These are phyloP conservation scores for Fusarium coicis DNA, from an alignment of 2,329 filamentous ascomycete genomes.

Conservation along the genomic window DNA sequence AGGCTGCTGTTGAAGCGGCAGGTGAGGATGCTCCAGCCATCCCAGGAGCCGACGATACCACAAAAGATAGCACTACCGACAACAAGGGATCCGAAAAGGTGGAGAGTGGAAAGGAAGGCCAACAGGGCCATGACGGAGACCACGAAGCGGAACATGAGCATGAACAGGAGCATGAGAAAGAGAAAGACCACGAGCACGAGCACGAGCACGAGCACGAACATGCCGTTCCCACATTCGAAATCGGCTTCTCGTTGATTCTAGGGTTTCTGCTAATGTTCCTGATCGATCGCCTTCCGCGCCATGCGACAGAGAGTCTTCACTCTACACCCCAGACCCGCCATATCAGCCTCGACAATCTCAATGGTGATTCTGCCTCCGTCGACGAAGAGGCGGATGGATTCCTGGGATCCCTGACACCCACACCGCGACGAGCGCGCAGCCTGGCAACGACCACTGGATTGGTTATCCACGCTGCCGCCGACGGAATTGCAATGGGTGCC, in stretches of 20 bases:
- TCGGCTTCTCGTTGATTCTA: constrained; percentile 85
- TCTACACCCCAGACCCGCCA: constrained; percentile 77
- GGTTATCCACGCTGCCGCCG: constrained; percentile 95
- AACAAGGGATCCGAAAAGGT: constrained; percentile 17
- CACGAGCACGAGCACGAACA: constrained; percentile 52
- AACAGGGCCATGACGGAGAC: constrained; percentile 48
- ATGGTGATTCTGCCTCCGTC: constrained; percentile 59
- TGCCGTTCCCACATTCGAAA: constrained; percentile 74
- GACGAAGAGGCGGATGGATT: constrained; percentile 70
- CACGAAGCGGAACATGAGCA: constrained; percentile 41
- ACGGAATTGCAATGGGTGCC: constrained; percentile 95
- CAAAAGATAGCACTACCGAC: constrained; percentile 5
- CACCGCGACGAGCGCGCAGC: constrained; percentile 68
- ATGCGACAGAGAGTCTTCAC: constrained; percentile 73
- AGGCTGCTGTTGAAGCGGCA: constrained; percentile 26
- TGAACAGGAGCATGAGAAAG: constrained; percentile 43
- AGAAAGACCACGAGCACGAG: constrained; percentile 52
- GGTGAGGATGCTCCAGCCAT: constrained; percentile 24
- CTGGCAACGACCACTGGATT: constrained; percentile 90
- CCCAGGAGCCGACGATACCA: constrained; percentile 18
- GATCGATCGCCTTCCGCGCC: constrained; percentile 84
- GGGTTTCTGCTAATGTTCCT: constrained; percentile 98
- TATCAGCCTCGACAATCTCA: constrained; percentile 87
- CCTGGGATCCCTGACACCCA: constrained; percentile 66
- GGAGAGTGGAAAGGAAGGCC: constrained; percentile 26